Evolutionary conservation across 1,284 basidiomycete species (phyloP), one percentile per base, ranked within the genome.

Genomic region (Pseudozyma thailandica): DNA sequence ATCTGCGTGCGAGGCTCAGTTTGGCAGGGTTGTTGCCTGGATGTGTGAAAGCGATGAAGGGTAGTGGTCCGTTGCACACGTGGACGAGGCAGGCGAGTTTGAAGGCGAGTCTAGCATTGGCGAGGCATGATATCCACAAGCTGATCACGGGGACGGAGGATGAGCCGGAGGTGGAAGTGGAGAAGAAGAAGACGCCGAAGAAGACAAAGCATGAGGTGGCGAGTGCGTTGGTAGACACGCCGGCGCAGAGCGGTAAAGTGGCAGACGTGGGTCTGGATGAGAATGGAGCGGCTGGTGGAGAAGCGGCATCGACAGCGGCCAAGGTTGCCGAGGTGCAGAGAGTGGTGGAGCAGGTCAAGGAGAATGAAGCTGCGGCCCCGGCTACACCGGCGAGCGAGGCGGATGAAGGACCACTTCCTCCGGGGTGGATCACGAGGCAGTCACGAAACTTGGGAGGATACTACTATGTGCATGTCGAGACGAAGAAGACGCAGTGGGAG

Each of bases 21-120:
- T 42, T 58, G 6, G 70, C 63, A 0, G 70, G 70, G 2, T 44
- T 72, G 41, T 43, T 72, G 49, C 45, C 46, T 5, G 70, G 70
- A 28, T 72, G 63, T 35, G 70, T 72, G 30, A 72, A 72, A 48
- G 54, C 70, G 41, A 72, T 72, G 70, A n/a, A 46, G 3, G 50
- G 42, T 12, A 58, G 20, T 21, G 39, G 39, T 6, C 39, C 41
- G 4, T 21, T 60, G 18, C 52, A 53, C 26, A 23, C 63, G 13
- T 58, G 47, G 52, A 55, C 43, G 23, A 55, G 70, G 8, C 48
- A 45, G 27, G 50, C 48, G 20, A 50, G 46, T 30, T 56, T 72
- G 38, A 66, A 54, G 25, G 63, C 41, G 0, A 33, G 42, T 5
- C 21, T 62, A n/a, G 45, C 48, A 5, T 2, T 66, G 35, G 54